Evolutionary conservation across 108 stramenopile species (phyloP).

Genomic region (Cyclotella cryptica): DNA sequence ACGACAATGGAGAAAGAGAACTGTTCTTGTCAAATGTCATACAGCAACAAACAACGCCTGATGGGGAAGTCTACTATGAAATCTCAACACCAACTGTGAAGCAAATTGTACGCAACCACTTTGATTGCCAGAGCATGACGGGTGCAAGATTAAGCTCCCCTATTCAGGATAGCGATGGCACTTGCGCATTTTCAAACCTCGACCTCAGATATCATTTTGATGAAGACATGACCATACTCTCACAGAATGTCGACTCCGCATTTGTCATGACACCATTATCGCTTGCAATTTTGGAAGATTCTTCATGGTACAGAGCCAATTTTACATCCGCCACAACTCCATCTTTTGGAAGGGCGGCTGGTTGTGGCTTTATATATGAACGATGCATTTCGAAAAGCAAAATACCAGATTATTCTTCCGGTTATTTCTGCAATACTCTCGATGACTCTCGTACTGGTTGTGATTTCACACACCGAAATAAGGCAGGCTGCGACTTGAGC

Average conservation of each 20-base stretch:
- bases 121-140: conserved; percentile 73
- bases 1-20: conserved; percentile 11
- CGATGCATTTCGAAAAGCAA: conserved; percentile 65
- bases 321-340: conserved; percentile 58
- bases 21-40: conserved; percentile 39
- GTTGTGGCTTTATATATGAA: conserved; percentile 74
- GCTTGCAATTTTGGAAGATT: conserved; percentile 78
- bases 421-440: conserved; percentile 33
- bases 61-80: conserved; percentile 46
- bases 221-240: conserved; percentile 60
- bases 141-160: conserved; percentile 72
- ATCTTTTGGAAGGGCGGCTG: conserved; percentile 77
- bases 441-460: conserved; percentile 36
- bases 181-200: conserved; percentile 64
- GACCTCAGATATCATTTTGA: conserved; percentile 83
- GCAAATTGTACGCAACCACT: conserved; percentile 80
- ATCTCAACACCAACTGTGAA: conserved; percentile 75
- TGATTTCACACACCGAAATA: conserved; percentile 35
- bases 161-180: conserved; percentile 10
- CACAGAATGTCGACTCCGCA: conserved; percentile 36
- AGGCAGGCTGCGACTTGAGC: conserved; percentile 40
- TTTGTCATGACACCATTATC: conserved; percentile 67
- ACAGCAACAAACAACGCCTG: conserved; percentile 20
- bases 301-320: conserved; percentile 86
- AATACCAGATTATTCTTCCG: conserved; percentile 48